A percentile compares a stretch with the other conserved stretches of the same genome.
These are phyloP conservation scores for Fusarium stilboides DNA, from an alignment of 2,329 filamentous ascomycete species.

Conservation along the genomic window DNA sequence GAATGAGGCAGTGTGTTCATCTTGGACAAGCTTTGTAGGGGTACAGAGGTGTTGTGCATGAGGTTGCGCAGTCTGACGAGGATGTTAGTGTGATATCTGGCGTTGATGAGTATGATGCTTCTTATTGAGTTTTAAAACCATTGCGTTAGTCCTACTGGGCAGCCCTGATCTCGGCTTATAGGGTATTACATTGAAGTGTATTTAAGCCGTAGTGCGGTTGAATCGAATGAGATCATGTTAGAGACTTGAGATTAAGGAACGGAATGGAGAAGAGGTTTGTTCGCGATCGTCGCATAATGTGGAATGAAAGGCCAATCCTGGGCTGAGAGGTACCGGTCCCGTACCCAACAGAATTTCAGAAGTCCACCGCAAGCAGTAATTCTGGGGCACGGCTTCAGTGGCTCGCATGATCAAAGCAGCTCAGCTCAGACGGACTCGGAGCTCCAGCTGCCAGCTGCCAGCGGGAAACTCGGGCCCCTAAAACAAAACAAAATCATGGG, in stretches of 20 bases:
- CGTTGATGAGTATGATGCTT: too few relatives aligned
- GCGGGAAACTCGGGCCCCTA: slow-evolving; percentile 25
- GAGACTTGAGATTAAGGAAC: slow-evolving; percentile 14
- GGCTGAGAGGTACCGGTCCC: too few relatives aligned
- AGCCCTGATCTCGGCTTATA: too few relatives aligned
- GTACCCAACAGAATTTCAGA: slow-evolving; percentile 30
- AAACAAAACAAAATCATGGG: slow-evolving; percentile 12
- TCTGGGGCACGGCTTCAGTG: slow-evolving; percentile 2
- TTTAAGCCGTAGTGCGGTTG: background rate
- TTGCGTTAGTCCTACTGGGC: too few relatives aligned
- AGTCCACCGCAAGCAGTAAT: slow-evolving; percentile 17
- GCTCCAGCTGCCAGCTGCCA: background rate
- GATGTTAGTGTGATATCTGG: too few relatives aligned
- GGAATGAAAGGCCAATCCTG: slow-evolving; percentile 9
- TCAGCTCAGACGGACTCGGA: background rate
- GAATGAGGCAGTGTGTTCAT: too few relatives aligned
- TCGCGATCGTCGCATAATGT: slow-evolving; percentile 28
- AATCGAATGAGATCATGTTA: slow-evolving; percentile 16
- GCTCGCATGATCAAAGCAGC: slow-evolving; percentile 11
- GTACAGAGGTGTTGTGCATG: too few relatives aligned
- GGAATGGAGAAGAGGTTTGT: slow-evolving; percentile 17
- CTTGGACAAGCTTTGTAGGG: too few relatives aligned
- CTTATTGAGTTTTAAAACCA: too few relatives aligned
- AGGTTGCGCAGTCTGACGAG: too few relatives aligned
- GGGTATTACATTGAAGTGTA: too few relatives aligned